Evolutionary conservation across 2,329 filamentous ascomycete genomes (phyloP).

Genomic region (Ceratocystis papillata): DNA sequence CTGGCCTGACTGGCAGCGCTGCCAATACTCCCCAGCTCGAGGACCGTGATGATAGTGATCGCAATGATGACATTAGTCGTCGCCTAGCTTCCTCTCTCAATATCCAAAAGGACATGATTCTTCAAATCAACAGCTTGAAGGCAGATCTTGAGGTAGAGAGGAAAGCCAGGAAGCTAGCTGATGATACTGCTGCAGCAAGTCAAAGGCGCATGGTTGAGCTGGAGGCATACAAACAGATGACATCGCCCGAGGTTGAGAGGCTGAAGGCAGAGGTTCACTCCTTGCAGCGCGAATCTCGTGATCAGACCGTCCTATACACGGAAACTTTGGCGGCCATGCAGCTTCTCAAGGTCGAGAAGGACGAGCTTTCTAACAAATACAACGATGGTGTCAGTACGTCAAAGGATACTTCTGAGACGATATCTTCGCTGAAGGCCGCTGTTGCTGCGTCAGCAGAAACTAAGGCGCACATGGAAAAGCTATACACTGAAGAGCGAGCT

Average conservation of each 20-base stretch:
- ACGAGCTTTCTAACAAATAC: slow-evolving; percentile 59
- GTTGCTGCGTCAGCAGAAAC: slow-evolving; percentile 71
- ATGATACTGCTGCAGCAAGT: slow-evolving; percentile 74
- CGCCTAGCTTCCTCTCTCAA: slow-evolving; percentile 75
- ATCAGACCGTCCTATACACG: slow-evolving; percentile 65
- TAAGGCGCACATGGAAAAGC: slow-evolving; percentile 62
- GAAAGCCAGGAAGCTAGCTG: slow-evolving; percentile 68
- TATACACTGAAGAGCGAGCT: slow-evolving; percentile 72
- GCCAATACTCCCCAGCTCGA: slow-evolving; percentile 50
- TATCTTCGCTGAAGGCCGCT: slow-evolving; percentile 66
- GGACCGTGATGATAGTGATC: slow-evolving; percentile 49
- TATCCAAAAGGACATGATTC: slow-evolving; percentile 67
- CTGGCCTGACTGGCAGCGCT: slow-evolving; percentile 57
- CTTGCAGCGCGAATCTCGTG: slow-evolving; percentile 63
- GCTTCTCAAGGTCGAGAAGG: slow-evolving; percentile 75
- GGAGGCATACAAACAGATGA: slow-evolving; percentile 72
- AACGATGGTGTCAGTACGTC: slow-evolving; percentile 56
- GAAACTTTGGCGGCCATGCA: slow-evolving; percentile 66
- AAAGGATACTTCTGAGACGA: slow-evolving; percentile 57
- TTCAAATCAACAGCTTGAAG: slow-evolving; percentile 57
- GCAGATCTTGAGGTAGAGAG: slow-evolving; percentile 71
- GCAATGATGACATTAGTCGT: slow-evolving; percentile 61
- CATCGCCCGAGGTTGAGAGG: slow-evolving; percentile 72
- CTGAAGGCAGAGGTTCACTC: slow-evolving; percentile 77
- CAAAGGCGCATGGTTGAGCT: slow-evolving; percentile 75